Conservation (phyloP, 495 filamentous ascomycete species). For the Diplogelasinospora grovesii region DNA sequence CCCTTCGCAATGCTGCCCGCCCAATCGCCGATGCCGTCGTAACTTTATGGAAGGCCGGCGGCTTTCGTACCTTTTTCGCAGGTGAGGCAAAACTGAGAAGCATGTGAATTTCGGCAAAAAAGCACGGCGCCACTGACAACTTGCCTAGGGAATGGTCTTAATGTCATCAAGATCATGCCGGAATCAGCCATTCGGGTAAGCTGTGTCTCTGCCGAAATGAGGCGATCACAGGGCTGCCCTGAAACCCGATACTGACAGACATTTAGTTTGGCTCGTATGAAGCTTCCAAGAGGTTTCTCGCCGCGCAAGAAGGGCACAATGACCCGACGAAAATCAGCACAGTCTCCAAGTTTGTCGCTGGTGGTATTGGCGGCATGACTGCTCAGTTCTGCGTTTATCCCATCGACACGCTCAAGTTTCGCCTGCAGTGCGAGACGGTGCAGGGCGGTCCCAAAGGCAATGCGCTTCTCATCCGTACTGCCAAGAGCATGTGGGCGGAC, state of each 20-base stretch:
- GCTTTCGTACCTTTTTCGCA: constrained; percentile 89
- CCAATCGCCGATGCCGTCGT: constrained; percentile 65
- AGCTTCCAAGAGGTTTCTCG: constrained; percentile 82
- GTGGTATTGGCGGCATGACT: constrained; percentile 86
- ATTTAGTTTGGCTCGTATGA: constrained; percentile 85
- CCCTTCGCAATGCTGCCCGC: constrained; percentile 56
- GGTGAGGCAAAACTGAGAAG: constrained; percentile 47
- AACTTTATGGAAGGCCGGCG: constrained; percentile 78
- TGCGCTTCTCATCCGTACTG: constrained; percentile 71
- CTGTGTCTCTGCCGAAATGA: background rate
- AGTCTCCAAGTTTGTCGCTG: constrained; percentile 83
- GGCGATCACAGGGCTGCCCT: too few species aligned
- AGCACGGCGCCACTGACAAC: constrained; percentile 23
- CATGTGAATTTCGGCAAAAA: constrained; percentile 4
- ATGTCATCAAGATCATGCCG: constrained; percentile 95
- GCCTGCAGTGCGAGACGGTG: constrained; percentile 90
- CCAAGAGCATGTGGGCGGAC: constrained; percentile 73
- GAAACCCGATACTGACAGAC: constrained; percentile 12
- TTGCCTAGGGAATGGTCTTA: constrained; percentile 85
- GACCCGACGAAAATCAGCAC: constrained; percentile 72
- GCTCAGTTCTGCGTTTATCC: constrained; percentile 96
- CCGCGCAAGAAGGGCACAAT: constrained; percentile 79
- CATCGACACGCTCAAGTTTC: constrained; percentile 93
- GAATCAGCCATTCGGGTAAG: constrained; percentile 80
- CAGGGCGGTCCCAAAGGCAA: constrained; percentile 79